A percentile compares a stretch with the other conserved stretches of the same genome.
These are phyloP conservation scores for Venturia asperata DNA, from an alignment of 2,329 filamentous ascomycete species.

Conservation along the genomic window DNA sequence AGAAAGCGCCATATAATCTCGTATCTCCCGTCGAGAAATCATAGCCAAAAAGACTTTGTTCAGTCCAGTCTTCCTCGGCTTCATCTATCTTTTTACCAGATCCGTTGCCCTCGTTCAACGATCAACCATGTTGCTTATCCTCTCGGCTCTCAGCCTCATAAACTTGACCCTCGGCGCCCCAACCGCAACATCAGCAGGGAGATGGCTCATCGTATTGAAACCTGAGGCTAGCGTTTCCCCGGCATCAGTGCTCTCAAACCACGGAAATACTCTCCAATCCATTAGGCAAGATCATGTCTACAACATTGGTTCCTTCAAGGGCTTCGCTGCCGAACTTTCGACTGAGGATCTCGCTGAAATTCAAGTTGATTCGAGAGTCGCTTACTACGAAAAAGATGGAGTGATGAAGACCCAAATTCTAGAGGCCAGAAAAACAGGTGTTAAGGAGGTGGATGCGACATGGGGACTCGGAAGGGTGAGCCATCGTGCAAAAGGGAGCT, in stretches of 20 bases:
- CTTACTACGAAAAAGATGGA: constrained; percentile 16
- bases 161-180: constrained; percentile 16
- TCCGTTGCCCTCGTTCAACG: neutral
- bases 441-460: constrained; percentile 2
- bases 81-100: neutral
- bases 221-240: neutral
- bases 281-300: constrained; percentile 10
- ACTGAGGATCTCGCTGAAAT: neutral
- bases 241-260: neutral
- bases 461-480: constrained; percentile 19
- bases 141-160: constrained; percentile 5
- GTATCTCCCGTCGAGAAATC: neutral
- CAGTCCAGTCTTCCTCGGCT: neutral
- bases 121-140: constrained; percentile 10
- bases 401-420: constrained; percentile 9
- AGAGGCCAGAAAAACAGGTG: neutral
- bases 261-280: neutral
- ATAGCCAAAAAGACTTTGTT: neutral
- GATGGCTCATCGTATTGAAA: constrained; percentile 22
- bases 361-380: constrained; percentile 4
- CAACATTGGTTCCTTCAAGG: constrained; percentile 18
- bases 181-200: constrained; percentile 18
- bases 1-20: neutral
- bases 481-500: constrained; percentile 24
- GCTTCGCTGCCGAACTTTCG: constrained; percentile 17